Percentiles rank a stretch among this genome's conserved stretches.
Conservation (phyloP, 176 grass and related monocot species). For the Thalia dealbata region DNA sequence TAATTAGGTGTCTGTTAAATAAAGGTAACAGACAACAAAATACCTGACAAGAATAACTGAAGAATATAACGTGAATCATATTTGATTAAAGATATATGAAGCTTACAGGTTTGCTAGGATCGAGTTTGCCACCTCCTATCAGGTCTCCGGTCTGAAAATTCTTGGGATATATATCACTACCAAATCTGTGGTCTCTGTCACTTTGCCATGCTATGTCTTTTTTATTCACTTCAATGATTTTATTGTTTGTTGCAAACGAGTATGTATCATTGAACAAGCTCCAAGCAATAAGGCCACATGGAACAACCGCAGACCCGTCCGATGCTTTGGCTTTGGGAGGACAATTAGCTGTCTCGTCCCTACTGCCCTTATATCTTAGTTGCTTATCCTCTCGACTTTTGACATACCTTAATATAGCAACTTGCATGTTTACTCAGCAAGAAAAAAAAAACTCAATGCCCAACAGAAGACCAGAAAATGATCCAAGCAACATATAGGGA, state of each 20-base stretch:
- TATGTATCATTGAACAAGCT: conserved; percentile 91
- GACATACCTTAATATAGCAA: conserved; percentile 43
- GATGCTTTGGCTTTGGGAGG: conserved; percentile 42
- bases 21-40: neutral
- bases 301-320: conserved; percentile 54
- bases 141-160: conserved; percentile 72
- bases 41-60: conserved; percentile 4
- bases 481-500: neutral
- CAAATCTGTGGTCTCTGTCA: conserved; percentile 58
- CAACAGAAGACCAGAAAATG: neutral
- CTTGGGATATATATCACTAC: conserved; percentile 78
- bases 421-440: neutral
- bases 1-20: neutral
- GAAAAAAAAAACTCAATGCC: neutral
- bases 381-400: conserved; percentile 85
- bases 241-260: conserved; percentile 37
- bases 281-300: conserved; percentile 91
- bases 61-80: neutral
- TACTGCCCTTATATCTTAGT: conserved; percentile 30
- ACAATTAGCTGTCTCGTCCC: conserved; percentile 40
- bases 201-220: conserved; percentile 84
- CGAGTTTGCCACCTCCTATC: conserved; percentile 72
- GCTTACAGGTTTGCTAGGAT: conserved; percentile 75
- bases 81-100: conserved; percentile 6
- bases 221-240: conserved; percentile 53